phyloP scores from a whole-genome alignment of 257 asterid genomes.

The Solanum okadae region DNA sequence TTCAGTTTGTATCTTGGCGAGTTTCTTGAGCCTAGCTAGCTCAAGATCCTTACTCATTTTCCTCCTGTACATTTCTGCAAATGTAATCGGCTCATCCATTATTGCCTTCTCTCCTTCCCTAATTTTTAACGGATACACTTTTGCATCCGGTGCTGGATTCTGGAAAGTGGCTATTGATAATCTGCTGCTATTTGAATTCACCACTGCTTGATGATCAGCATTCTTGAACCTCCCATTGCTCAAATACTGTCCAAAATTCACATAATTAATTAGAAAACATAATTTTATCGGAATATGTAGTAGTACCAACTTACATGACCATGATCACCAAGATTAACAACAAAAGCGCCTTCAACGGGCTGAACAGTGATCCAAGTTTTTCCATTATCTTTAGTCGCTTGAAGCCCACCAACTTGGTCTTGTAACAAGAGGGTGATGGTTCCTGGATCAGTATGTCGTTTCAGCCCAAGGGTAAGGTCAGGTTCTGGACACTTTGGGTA shows the following conservation, averaged over 20 bases:
- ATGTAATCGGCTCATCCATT: slow-evolving; percentile 48
- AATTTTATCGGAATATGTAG: not conserved
- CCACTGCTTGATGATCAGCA: slow-evolving; percentile 90
- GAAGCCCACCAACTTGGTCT: slow-evolving; percentile 90
- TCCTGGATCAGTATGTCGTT: slow-evolving; percentile 93
- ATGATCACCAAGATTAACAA: slow-evolving; percentile 87
- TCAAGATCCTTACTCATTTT: slow-evolving; percentile 80
- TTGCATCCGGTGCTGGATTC: slow-evolving; percentile 71
- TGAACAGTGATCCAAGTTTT: slow-evolving; percentile 83
- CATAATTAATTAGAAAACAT: not conserved
- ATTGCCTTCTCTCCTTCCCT: slow-evolving; percentile 47
- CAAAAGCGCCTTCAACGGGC: slow-evolving; percentile 81
- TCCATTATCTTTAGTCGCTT: slow-evolving; percentile 84
- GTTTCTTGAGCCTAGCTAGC: slow-evolving; percentile 48
- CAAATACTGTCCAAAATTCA: slow-evolving; percentile 31
- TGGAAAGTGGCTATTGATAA: slow-evolving; percentile 78
- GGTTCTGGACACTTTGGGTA: slow-evolving; percentile 95
- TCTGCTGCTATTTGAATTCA: slow-evolving; percentile 63
- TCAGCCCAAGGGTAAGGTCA: slow-evolving; percentile 62
- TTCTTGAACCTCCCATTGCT: slow-evolving; percentile 96
- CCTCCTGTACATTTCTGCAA: slow-evolving; percentile 65
- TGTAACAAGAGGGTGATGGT: slow-evolving; percentile 72
- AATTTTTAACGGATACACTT: slow-evolving; percentile 52
- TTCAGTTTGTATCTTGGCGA: slow-evolving; percentile 38
- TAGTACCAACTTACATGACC: slow-evolving; percentile 46